Base-by-base conservation (phyloP, 116 monocot species). In the Iris pallida region DNA sequence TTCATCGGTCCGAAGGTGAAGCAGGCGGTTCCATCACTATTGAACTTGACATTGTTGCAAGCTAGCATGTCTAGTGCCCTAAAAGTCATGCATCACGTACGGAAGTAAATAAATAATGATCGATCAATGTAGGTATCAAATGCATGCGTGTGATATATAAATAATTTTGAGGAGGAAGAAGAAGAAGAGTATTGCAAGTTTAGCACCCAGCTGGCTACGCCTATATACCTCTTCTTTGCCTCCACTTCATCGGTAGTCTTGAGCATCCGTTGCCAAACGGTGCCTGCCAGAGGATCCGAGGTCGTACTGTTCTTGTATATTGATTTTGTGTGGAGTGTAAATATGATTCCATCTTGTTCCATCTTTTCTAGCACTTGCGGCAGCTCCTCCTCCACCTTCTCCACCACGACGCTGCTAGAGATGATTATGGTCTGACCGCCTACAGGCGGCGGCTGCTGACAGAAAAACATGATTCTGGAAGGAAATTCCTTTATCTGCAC, bases 201-300 rank as follows among this genome's bases (percentile, higher is more conserved):
- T n/a, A n/a, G n/a, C n/a, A n/a, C n/a, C n/a, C n/a, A n/a, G n/a
- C n/a, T n/a, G n/a, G n/a, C n/a, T n/a, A n/a, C n/a, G n/a, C n/a
- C n/a, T n/a, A n/a, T n/a, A n/a, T n/a, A 79, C 79, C 63, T 74
- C 17, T 69, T 79, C n/a, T 64, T 64, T 3, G 42, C 69, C 65
- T 73, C 69, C 3, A 45, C 57, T 49, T 69, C 20, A 45, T 70
- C 71, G 4, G 49, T 19, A 54, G 75, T 71, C 45, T 75, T 71
- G 20, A 80, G 64, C 80, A 80, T 60, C 18, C 71, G 10, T 9
- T 75, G 65, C 80, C 80, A 80, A 16, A 65, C 49, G 5, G 20
- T 8, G 3, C 11, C 11, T 18, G 42, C 65, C 11, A 12, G 8
- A 3, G 40, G 11, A 61, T 40, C 10, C 12, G 30, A 11, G 10